Base-by-base conservation (phyloP, 306 rosid genomes). In the Lathyrus sativus region DNA sequence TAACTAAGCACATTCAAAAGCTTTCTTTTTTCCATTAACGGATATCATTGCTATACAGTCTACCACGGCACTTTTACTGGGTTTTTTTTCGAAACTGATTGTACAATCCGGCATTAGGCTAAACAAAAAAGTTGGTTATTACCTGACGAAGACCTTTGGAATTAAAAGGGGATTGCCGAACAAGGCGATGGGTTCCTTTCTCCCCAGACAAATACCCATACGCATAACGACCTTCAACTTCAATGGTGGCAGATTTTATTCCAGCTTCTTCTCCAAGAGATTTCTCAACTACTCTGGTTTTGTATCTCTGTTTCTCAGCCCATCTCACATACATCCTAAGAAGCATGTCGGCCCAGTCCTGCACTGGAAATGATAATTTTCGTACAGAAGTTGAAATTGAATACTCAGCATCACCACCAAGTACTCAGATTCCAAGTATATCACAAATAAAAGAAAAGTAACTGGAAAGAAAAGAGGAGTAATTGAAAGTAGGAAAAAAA, bases 301-400 rank as follows among this genome's bases (percentile, higher is more conserved):
- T 90, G 84, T 86, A 92, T 77, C 82, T 88, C 66, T 92, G 96
- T 72, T 90, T 90, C 79, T 92, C 98, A 77, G 87, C 88, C 98
- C 98, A 90, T 79, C 98, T 88, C 72, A 85, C 54, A 74, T 92
- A 90, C 98, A 92, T 92, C 81, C 98, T 88, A 67, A 92, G 93
- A 78, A 92, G 92, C 96, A 92, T 92, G 84, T 92, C 96, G 11
- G 96, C 96, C 96, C 96, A 92, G 75, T 92, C 98, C 98, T 92
- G 96, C 87, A 80, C 96, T 92, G 91, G 67, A 83, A 68, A 80
- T 73, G 39, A 82, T 82, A 80, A 67, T 43, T 73, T 79, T 82
- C 57, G 49, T 66, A 76, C 76, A 70, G 67, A 65, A 68, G 76
- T 70, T 45, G 71, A 63, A 53, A 57, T 63, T 57, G 75, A 74